Evolutionary conservation across 495 filamentous ascomycete species (phyloP), one percentile per base, ranked within the genome.

Genomic region (Penicillium tannophilum): DNA sequence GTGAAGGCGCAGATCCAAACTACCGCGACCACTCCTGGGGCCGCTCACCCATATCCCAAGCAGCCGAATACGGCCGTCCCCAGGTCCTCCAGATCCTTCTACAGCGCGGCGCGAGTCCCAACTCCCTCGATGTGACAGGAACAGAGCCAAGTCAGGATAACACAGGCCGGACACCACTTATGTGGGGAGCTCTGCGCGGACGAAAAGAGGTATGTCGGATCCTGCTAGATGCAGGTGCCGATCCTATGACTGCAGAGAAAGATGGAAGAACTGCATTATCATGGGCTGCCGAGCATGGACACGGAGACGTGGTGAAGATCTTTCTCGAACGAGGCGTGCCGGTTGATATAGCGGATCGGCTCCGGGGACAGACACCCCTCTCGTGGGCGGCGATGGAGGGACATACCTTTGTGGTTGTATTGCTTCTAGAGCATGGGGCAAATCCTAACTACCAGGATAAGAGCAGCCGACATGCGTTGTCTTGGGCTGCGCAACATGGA

Each of bases 1-100:
- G 20, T 28, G 45, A 52, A 52, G 48, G 48, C 9, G 30, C 16
- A 35, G 48, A 52, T 19, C n/a, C 12, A 19, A 52, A 30, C 16
- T 20, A 35, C 19, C 24, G 48, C 4, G 19, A 19, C 19, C 3
- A 10, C 24, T 6, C 24, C 2, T 52, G 48, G 48, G 48, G 48
- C 11, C 24, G 48, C 14, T 31, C 48, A 1, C 16, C 48, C 11
- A 10, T 52, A 14, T 52, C 48, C 24, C 48, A 31, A 52, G 48
- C 48, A 14, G 48, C 48, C 1, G 48, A 52, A 35, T 52, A 52
- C 19, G 48, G 28, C 48, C 48, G 16, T 14, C 14, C n/a, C 11
- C 10, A 30, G 4, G 16, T 52, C 26, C 20, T 52, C 11, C 12
- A n/a, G 19, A 12, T 52, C 24, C 16, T 52, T 2, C 16, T 52